Conservation (phyloP, 2,329 filamentous ascomycete genomes). For the Monilinia polystroma region DNA sequence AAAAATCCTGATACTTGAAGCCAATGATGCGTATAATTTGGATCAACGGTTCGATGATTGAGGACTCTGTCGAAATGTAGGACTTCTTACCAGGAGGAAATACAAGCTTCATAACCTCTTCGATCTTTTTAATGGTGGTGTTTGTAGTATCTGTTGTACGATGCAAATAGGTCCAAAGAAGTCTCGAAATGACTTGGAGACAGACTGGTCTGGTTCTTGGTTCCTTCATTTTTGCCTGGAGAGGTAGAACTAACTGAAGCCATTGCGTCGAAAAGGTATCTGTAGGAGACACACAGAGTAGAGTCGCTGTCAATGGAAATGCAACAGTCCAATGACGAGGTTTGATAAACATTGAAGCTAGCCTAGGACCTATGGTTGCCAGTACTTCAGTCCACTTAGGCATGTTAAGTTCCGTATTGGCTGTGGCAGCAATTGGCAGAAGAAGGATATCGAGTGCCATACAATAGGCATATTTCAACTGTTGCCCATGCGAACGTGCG, state of each 20-base stretch:
- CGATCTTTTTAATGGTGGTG: slow-evolving; percentile 72
- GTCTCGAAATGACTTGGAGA: slow-evolving; percentile 82
- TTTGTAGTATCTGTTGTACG: slow-evolving; percentile 71
- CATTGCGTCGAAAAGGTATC: slow-evolving; percentile 85
- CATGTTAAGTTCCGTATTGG: slow-evolving; percentile 72
- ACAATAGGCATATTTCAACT: slow-evolving; percentile 92
- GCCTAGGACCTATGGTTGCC: slow-evolving; percentile 70
- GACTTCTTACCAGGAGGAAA: slow-evolving; percentile 78
- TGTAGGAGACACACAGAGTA: slow-evolving; percentile 83
- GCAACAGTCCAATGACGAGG: slow-evolving; percentile 88
- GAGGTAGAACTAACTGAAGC: slow-evolving; percentile 74
- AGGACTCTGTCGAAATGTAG: slow-evolving; percentile 76
- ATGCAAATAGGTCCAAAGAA: slow-evolving; percentile 94
- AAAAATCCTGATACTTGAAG: slow-evolving; percentile 89
- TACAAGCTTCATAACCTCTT: slow-evolving; percentile 84
- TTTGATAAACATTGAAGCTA: slow-evolving; percentile 84
- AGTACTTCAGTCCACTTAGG: slow-evolving; percentile 87
- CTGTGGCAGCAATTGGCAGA: slow-evolving; percentile 80
- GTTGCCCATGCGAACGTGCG: slow-evolving; percentile 78
- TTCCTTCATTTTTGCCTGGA: slow-evolving; percentile 83
- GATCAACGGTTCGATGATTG: slow-evolving; percentile 85
- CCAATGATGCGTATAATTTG: slow-evolving; percentile 94
- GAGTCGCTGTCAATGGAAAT: slow-evolving; percentile 81
- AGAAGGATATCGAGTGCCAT: slow-evolving; percentile 85
- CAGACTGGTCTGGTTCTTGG: slow-evolving; percentile 74